Base-by-base conservation (phyloP, 2,329 filamentous ascomycete species). In the Xylariales sp. region DNA sequence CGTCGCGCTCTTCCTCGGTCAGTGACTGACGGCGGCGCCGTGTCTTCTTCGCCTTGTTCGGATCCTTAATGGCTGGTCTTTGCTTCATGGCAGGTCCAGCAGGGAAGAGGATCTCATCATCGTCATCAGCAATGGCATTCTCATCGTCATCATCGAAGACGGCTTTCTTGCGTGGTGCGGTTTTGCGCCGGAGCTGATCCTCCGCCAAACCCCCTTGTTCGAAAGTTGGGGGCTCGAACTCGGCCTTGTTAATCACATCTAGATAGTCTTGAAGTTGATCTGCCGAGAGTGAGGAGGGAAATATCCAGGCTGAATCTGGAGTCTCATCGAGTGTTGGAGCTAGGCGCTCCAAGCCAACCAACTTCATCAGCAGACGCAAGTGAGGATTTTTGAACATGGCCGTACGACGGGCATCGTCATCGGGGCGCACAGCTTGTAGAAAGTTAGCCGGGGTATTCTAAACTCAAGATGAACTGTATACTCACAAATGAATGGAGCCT, bases 351-450 rank as follows among this genome's bases (percentile, higher is more conserved):
- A 94, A 77, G 1, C 85, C 86, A 14, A 84, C 70, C 0, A 93
- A 71, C 2, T 72, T 83, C 76, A 97, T 84, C 4, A 98, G 74
- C 2, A 97, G 78, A 23, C 90, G 84, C 3, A 97, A 73, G 52
- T 91, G 83, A 8, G 86, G 82, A 60, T 97, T 94, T 56, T 88
- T 94, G 68, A 94, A 94, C 63, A 95, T 81, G 18, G 88, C 84
- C 16, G 73, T 74, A 35, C 81, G 80, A 28, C 81, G 78, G 33
- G 76, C 71, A 31, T 85, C 78, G 29, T 76, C 79, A 40, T 84
- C 79, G 0, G 85, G 72, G 35, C 72, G 74, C 37, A 89, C 64
- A 40, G 64, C 78, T 83, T 51, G n/a, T n/a, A 14, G 15, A 23
- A 21, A 25, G 42, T 67, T 50, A 69, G 61, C 41, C 30, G 17